phyloP scores from a whole-genome alignment of 2,329 filamentous ascomycete species.

The Curvularia eragrostidis region DNA sequence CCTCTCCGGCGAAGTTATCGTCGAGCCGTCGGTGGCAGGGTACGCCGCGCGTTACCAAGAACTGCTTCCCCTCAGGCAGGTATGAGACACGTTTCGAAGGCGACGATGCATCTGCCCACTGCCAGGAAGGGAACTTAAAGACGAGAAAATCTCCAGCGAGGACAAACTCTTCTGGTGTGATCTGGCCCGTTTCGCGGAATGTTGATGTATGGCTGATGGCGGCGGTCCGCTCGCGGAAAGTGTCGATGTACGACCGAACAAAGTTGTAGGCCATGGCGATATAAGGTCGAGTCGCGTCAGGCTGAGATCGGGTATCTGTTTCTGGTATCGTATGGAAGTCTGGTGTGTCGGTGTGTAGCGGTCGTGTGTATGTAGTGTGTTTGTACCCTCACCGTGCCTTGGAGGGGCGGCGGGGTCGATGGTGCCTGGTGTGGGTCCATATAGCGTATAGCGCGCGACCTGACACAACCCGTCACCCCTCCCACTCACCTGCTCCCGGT shows the following conservation, averaged over 20 bases:
- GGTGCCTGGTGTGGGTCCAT: slow-evolving; percentile 12
- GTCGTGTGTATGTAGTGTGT: slow-evolving; percentile 7
- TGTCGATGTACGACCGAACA: slow-evolving; percentile 88
- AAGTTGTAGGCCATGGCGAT: slow-evolving; percentile 74
- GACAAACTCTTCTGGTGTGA: slow-evolving; percentile 96
- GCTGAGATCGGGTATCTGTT: background rate
- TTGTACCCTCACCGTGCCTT: slow-evolving; percentile 1
- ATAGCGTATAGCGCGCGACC: slow-evolving; percentile 4
- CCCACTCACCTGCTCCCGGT: slow-evolving; percentile 5
- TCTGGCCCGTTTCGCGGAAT: slow-evolving; percentile 91
- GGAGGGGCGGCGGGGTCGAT: slow-evolving; percentile 7
- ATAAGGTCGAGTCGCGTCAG: background rate
- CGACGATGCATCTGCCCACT: slow-evolving; percentile 90
- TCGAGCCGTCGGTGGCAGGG: slow-evolving; percentile 91
- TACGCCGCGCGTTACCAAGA: slow-evolving; percentile 90
- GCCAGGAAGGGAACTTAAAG: slow-evolving; percentile 99
- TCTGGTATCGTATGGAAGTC: background rate
- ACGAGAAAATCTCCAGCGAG: slow-evolving; percentile 96
- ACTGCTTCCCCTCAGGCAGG: slow-evolving; percentile 90
- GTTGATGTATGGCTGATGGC: slow-evolving; percentile 89
- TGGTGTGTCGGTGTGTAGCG: background rate
- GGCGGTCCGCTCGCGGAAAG: slow-evolving; percentile 87
- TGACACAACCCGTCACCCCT: slow-evolving; percentile 13
- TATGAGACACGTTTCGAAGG: slow-evolving; percentile 78
- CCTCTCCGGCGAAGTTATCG: slow-evolving; percentile 89